Evolutionary conservation across 208 protist species (phyloP).

Genomic region (Strigomonas culicis): DNA sequence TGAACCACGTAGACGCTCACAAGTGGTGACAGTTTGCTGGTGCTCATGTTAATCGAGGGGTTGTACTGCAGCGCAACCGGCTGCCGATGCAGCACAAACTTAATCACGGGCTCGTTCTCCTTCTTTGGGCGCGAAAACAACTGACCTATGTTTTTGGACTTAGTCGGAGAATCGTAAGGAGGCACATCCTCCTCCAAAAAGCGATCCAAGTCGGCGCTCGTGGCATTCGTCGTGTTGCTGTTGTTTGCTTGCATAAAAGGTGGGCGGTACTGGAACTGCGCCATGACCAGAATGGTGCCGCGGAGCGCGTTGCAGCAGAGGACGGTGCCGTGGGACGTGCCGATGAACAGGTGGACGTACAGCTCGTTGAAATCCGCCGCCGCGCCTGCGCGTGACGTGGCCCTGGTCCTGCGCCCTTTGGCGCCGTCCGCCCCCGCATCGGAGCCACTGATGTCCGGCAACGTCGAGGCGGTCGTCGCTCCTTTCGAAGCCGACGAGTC

Average conservation of each 20-base stretch:
- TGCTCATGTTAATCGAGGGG: conserved; percentile 13
- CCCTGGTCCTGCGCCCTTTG: too few species aligned
- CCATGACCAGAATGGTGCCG: conserved; percentile 65
- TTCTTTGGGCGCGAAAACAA: background rate
- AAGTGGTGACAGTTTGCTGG: conserved; percentile 6
- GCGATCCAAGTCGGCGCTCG: background rate
- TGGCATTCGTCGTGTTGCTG: conserved; percentile 7
- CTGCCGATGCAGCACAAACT: conserved; percentile 42
- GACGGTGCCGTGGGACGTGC: conserved; percentile 75
- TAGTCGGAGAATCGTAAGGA: too few species aligned
- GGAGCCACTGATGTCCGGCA: background rate
- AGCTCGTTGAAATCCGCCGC: conserved; percentile 10
- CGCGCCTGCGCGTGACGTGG: too few species aligned
- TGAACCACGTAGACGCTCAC: conserved; percentile 57
- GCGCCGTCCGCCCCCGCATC: background rate
- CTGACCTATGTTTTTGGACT: too few species aligned
- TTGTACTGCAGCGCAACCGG: conserved; percentile 25
- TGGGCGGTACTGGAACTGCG: conserved; percentile 54
- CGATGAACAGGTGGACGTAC: conserved; percentile 83
- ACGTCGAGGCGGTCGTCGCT: background rate
- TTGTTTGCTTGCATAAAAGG: background rate
- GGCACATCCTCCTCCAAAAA: background rate
- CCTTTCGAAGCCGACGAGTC: conserved; percentile 15
- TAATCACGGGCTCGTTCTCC: conserved; percentile 41
- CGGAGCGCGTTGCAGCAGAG: conserved; percentile 76